Conservation (phyloP, 768 basidiomycete species). For the Phylloporus arenicola region DNA sequence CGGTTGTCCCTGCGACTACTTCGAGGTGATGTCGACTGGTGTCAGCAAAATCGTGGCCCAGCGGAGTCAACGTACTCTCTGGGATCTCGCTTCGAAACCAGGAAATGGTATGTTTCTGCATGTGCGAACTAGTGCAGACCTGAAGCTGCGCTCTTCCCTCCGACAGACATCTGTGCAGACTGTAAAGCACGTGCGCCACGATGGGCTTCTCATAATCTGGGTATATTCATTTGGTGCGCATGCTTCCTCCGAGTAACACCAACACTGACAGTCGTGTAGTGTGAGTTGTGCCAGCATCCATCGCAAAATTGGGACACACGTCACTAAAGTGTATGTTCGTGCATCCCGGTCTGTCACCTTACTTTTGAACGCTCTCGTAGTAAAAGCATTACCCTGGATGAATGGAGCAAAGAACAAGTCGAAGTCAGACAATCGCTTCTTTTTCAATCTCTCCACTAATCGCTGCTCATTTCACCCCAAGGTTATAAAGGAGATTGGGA, state of each 20-base stretch:
- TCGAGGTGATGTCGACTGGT: conserved; percentile 23
- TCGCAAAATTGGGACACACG: conserved; percentile 90
- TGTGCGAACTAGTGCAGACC: background rate
- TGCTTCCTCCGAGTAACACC: background rate
- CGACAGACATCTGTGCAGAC: conserved; percentile 81
- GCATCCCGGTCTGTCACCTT: background rate
- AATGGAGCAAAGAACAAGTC: conserved; percentile 85
- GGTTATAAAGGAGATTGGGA: conserved; percentile 79
- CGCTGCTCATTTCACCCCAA: conserved; percentile 29
- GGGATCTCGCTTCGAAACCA: conserved; percentile 64
- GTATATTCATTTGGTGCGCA: conserved; percentile 79
- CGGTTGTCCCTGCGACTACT: background rate
- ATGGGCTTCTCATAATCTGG: conserved; percentile 87
- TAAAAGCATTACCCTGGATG: conserved; percentile 85
- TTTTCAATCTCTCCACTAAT: conserved; percentile 4
- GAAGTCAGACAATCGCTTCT: conserved; percentile 48
- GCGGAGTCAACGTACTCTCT: conserved; percentile 57
- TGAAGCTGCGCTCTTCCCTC: conserved; percentile 9
- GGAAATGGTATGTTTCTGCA: conserved; percentile 67
- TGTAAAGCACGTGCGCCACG: conserved; percentile 82
- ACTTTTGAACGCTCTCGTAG: conserved; percentile 35
- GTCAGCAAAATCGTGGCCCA: conserved; percentile 59
- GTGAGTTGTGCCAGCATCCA: conserved; percentile 88
- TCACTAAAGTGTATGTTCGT: conserved; percentile 78
- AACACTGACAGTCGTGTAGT: conserved; percentile 35